Base-by-base conservation (phyloP, 1,284 basidiomycete species). In the Moesziomyces sp. region DNA sequence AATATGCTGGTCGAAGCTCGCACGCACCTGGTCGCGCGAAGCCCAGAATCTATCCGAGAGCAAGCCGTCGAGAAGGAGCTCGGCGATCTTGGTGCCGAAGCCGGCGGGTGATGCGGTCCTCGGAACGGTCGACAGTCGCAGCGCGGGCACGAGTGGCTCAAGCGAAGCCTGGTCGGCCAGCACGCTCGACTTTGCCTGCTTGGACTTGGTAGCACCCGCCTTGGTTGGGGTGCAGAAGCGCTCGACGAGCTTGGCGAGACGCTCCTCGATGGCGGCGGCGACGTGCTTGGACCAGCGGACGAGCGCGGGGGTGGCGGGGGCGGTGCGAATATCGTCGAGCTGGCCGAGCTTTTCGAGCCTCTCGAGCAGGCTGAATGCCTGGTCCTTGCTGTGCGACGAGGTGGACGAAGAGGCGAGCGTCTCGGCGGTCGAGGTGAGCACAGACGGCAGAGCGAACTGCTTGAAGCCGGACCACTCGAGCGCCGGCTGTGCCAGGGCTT, bases 401-500 rank as follows among this genome's bases (percentile, higher is more conserved):
- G 52, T 44, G 10, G 61, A 48, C 2, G 50, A 11, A 7, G 55
- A 69, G 18, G 57, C 66, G 19, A 74, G 60, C 9, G 71, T 69
- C 35, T 62, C 71, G 28, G 78, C 57, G 7, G 80, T 80, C 8
- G 65, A 63, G 13, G 71, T 77, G 23, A 83, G 67, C 1, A 80
- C 79, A 1, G 62, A 40, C 0, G 82, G 82, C 13, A 84, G 67
- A 0, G 67, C 79, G 28, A 82, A 78, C 16, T 83, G 79, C 45
- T 68, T 63, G 67, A 81, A 84, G 11, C 78, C 76, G 40, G 53
- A 57, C 79, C 80, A 84, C 7, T 62, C 66, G n/a, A 74, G 38
- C 0, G 54, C 52, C 0, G 74, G 71, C 34, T 80, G 64, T 5
- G 71, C 78, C 1, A 83, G 72, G 0, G 80, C 72, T 24, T 75